Conservation (phyloP, 371 early-diverging fungal genomes). For the Zopfochytrium polystomum region DNA sequence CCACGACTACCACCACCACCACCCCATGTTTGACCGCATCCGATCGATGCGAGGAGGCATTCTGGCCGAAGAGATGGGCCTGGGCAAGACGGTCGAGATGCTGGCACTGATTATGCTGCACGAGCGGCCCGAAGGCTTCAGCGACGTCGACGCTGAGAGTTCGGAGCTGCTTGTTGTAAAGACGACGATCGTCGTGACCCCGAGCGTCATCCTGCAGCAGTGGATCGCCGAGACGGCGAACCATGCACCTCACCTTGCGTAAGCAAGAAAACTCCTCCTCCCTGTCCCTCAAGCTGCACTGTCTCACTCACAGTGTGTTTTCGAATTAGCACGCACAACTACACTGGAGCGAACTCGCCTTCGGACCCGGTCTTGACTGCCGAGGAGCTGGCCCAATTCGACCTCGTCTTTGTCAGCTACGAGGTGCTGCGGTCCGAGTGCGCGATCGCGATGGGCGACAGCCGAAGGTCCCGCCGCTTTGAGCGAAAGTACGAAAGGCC, state of each 20-base stretch:
- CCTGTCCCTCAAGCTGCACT: too few relatives aligned
- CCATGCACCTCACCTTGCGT: slow-evolving; percentile 22
- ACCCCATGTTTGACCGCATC: not conserved
- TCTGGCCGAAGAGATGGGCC: slow-evolving; percentile 66
- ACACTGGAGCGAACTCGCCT: slow-evolving; percentile 5
- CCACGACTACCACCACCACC: not conserved
- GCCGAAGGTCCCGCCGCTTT: slow-evolving; percentile 19
- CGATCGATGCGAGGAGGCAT: slow-evolving; percentile 26
- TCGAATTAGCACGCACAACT: too few relatives aligned
- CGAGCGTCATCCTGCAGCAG: slow-evolving; percentile 59
- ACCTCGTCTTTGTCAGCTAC: slow-evolving; percentile 62
- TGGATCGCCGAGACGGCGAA: slow-evolving; percentile 59
- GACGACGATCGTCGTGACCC: slow-evolving; percentile 67
- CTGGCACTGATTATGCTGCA: slow-evolving; percentile 47
- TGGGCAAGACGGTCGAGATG: slow-evolving; percentile 64
- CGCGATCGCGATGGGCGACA: slow-evolving; percentile 44
- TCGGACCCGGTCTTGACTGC: slow-evolving; percentile 15
- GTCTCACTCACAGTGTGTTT: too few relatives aligned
- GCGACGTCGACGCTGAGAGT: too few relatives aligned
- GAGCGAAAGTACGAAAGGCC: slow-evolving; percentile 44
- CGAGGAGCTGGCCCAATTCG: slow-evolving; percentile 42
- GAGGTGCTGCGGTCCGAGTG: slow-evolving; percentile 55
- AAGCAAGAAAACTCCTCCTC: too few relatives aligned
- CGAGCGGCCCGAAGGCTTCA: slow-evolving; percentile 3
- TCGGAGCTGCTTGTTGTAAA: too few relatives aligned